Evolutionary conservation across 2,329 filamentous ascomycete species (phyloP), one percentile per base, ranked within the genome.

Genomic region (Colletotrichum australisinense): DNA sequence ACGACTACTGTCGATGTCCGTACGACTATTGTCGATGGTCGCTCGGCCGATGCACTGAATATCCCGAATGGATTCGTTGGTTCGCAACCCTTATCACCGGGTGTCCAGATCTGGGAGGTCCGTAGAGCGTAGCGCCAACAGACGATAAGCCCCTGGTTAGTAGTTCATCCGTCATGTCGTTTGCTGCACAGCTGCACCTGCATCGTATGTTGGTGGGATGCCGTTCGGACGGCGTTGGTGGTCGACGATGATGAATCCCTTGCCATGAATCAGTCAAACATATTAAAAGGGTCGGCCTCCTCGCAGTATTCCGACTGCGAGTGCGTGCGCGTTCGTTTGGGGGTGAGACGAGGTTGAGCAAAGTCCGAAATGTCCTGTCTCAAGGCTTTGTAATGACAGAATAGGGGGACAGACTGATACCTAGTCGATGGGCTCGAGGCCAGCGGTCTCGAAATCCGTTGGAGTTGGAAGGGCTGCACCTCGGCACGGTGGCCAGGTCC

Each of bases 401-500:
- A 52, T 30, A 46, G 24, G 55, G 55, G 42, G 42, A 46, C 7
- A 52, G 38, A 35, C 11, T 35, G 32, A 35, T 32, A 32, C 32
- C 32, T 26, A 28, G n/a, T 42, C 32, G 9, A 16, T 7, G 38
- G 38, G 16, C 38, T 42, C 38, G 6, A 42, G 38, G 38, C 38
- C 16, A 42, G 16, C 8, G 6, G 38, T 42, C 14, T n/a, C 57
- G 60, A 73, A 73, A 26, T 58, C 71, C 71, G 71, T 71, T 35
- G 71, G 71, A 71, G 35, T 73, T 73, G 71, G 67, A 32, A 14
- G 19, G 42, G 30, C 19, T 62, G 55, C 55, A 65, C 71, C 71
- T 73, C 71, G 71, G 71, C 67, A 73, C 71, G 62, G 56, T 59
- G 62, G 49, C 35, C 16, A 46, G 60, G 56, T 56, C 67, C 67